phyloP scores from a whole-genome alignment of 495 filamentous ascomycete genomes.

The Daldinia grandis region DNA sequence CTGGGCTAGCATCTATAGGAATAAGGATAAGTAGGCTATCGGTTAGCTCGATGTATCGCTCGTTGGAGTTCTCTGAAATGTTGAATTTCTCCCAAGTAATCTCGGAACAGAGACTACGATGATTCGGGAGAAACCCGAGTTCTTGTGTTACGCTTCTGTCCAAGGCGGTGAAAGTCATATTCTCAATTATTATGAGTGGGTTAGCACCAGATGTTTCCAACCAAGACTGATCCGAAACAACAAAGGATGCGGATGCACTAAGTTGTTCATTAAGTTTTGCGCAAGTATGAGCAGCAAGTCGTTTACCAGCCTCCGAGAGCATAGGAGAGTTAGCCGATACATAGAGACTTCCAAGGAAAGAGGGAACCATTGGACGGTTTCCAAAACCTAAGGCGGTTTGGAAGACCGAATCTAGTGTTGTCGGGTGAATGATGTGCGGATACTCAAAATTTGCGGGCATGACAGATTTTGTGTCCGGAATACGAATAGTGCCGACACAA shows the following conservation, averaged over 20 bases:
- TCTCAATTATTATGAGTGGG: constrained; percentile 29
- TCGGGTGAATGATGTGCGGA: constrained; percentile 54
- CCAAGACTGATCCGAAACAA: constrained; percentile 29
- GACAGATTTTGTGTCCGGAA: constrained; percentile 50
- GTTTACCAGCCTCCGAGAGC: constrained; percentile 13
- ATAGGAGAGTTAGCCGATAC: constrained; percentile 17
- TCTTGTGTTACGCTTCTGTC: background rate
- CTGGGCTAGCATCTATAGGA: background rate
- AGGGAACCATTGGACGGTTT: constrained; percentile 37
- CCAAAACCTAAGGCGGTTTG: constrained; percentile 39
- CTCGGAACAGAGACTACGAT: constrained; percentile 45
- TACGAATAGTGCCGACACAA: constrained; percentile 30
- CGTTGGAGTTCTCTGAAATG: background rate
- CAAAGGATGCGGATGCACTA: constrained; percentile 26
- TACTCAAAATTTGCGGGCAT: constrained; percentile 56
- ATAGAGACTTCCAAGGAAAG: constrained; percentile 36
- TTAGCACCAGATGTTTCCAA: constrained; percentile 3
- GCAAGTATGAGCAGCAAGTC: constrained; percentile 16
- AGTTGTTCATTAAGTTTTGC: constrained; percentile 15
- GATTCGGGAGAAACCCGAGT: constrained; percentile 42
- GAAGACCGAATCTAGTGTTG: constrained; percentile 49
- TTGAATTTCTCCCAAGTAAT: constrained; percentile 44
- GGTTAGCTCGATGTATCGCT: background rate
- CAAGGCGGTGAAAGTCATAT: constrained; percentile 32
- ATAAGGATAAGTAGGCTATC: constrained; percentile 22